Conservation (phyloP, 2,329 filamentous ascomycete genomes). For the Xylariales sp. region DNA sequence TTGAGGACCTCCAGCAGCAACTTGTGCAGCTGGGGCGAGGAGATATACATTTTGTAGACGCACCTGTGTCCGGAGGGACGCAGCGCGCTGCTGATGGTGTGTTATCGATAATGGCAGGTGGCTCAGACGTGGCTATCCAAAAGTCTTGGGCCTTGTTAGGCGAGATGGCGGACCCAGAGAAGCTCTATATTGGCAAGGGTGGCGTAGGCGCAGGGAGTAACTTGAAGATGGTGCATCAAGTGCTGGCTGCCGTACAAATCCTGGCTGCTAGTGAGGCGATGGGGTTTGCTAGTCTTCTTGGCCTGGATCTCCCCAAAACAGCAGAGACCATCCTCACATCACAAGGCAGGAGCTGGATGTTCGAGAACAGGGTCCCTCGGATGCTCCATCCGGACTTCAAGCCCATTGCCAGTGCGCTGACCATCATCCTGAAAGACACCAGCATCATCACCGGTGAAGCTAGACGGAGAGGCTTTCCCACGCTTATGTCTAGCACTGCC, state of each 20-base stretch:
- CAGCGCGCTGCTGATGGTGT: slow-evolving; percentile 66
- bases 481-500: slow-evolving; percentile 56
- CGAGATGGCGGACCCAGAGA: slow-evolving; percentile 56
- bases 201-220: slow-evolving; percentile 57
- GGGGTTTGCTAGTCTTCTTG: slow-evolving; percentile 53
- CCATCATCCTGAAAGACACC: slow-evolving; percentile 57
- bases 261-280: slow-evolving; percentile 55
- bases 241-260: slow-evolving; percentile 61
- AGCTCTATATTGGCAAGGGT: slow-evolving; percentile 59
- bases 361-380: slow-evolving; percentile 53
- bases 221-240: slow-evolving; percentile 61
- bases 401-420: slow-evolving; percentile 53
- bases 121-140: slow-evolving; percentile 49
- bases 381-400: slow-evolving; percentile 48
- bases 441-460: slow-evolving; percentile 66
- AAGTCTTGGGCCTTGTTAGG: slow-evolving; percentile 56
- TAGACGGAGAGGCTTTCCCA: slow-evolving; percentile 51
- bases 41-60: slow-evolving; percentile 66
- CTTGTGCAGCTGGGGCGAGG: slow-evolving; percentile 49
- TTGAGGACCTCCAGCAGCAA: slow-evolving; percentile 54
- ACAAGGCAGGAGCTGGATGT: slow-evolving; percentile 57
- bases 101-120: slow-evolving; percentile 71
- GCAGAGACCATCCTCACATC: slow-evolving; percentile 39
- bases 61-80: slow-evolving; percentile 69
- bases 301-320: slow-evolving; percentile 41